Percentiles rank a stretch among this genome's conserved stretches.
These are phyloP conservation scores for Stereocaulon alpinum DNA, from an alignment of 495 filamentous ascomycete species.

Conservation along the genomic window DNA sequence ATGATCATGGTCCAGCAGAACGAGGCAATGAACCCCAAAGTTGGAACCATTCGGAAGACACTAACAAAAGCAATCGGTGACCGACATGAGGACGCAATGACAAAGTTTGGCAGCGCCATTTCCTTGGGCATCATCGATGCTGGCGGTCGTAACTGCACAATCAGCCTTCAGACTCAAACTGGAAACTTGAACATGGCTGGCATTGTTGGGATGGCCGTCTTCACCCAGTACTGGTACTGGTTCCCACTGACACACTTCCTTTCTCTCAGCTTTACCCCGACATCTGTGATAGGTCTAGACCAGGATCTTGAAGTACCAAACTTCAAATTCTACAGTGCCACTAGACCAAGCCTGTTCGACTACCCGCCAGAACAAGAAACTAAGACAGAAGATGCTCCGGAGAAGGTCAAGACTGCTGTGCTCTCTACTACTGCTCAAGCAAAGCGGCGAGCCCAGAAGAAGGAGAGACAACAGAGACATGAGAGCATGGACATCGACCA, in stretches of 20 bases:
- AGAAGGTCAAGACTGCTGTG: conserved; percentile 91
- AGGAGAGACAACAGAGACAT: conserved; percentile 58
- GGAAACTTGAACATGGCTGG: conserved; percentile 97
- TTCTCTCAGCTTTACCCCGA: conserved; percentile 84
- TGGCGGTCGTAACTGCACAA: conserved; percentile 95
- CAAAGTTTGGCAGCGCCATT: conserved; percentile 91
- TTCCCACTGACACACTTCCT: conserved; percentile 98
- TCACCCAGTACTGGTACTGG: conserved; percentile 99
- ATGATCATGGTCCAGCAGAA: conserved; percentile 99
- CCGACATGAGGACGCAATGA: conserved; percentile 98
- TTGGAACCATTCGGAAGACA: conserved; percentile 68
- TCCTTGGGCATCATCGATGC: conserved; percentile 97
- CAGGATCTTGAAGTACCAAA: conserved; percentile 87
- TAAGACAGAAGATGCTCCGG: conserved; percentile 77
- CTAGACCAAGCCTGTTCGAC: conserved; percentile 90
- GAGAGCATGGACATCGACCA: conserved; percentile 87
- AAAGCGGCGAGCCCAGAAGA: conserved; percentile 74
- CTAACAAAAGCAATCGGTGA: conserved; percentile 87
- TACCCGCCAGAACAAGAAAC: conserved; percentile 94
- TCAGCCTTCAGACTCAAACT: conserved; percentile 92
- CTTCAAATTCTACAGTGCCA: conserved; percentile 93
- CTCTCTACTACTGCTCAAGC: conserved; percentile 95
- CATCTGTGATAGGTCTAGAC: conserved; percentile 88
- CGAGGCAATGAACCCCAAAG: conserved; percentile 87
- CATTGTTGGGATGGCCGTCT: conserved; percentile 94